Evolutionary conservation across 75 land plant species (phyloP).

Genomic region (Pinus albicaulis): DNA sequence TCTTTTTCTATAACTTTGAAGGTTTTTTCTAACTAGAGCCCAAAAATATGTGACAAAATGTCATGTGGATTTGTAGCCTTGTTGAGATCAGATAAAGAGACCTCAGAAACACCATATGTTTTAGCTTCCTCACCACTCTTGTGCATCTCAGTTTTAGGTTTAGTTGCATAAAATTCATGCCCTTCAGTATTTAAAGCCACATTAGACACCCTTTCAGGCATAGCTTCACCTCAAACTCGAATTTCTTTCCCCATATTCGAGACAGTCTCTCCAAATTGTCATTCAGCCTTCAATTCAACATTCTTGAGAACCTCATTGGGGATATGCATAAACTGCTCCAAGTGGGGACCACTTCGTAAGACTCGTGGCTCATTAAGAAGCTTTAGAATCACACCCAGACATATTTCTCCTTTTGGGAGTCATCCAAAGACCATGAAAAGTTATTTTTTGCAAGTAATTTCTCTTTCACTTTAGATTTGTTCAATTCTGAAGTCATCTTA

Average conservation of each 20-base stretch:
- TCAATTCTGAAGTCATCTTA: background rate
- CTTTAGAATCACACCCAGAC: constrained; percentile 31
- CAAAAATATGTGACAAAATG: constrained; percentile 22
- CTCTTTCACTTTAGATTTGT: constrained; percentile 37
- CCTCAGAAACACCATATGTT: background rate
- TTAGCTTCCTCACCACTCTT: constrained; percentile 12
- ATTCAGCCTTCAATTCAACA: constrained; percentile 52
- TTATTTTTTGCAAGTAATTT: constrained; percentile 22
- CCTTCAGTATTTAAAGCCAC: too few relatives aligned
- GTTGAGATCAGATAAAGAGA: constrained; percentile 20
- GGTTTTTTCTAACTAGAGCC: constrained; percentile 28
- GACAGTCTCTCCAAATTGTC: constrained; percentile 10
- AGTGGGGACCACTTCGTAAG: constrained; percentile 36
- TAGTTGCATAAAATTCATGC: background rate
- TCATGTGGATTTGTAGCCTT: constrained; percentile 12
- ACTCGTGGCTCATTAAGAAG: constrained; percentile 38
- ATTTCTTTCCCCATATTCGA: background rate
- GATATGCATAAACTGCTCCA: constrained; percentile 62
- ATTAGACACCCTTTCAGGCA: too few relatives aligned
- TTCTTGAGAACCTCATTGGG: constrained; percentile 72
- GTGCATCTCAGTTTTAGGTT: constrained; percentile 12
- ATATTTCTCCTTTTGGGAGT: constrained; percentile 18
- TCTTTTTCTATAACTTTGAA: constrained; percentile 31
- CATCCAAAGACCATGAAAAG: background rate
- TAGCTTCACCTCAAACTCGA: too few relatives aligned